phyloP scores from a whole-genome alignment of 1,284 basidiomycete genomes.

The Moesziomyces aphidis region DNA sequence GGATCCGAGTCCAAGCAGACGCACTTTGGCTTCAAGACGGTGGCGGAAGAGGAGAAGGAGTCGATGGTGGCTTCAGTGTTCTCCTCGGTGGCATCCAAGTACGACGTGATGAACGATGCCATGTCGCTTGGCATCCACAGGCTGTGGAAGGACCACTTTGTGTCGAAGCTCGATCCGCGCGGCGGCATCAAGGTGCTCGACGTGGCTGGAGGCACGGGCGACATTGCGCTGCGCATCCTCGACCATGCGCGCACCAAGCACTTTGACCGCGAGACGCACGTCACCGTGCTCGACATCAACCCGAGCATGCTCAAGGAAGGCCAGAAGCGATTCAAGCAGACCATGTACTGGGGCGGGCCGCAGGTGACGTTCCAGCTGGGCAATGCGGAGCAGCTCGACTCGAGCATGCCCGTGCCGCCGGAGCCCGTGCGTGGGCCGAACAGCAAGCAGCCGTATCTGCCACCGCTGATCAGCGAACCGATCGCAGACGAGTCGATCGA shows the following conservation, averaged over 20 bases:
- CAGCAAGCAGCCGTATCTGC: constrained; percentile 57
- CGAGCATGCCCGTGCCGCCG: constrained; percentile 48
- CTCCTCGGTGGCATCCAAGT: constrained; percentile 92
- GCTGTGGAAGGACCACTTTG: constrained; percentile 95
- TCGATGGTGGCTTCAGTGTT: constrained; percentile 87
- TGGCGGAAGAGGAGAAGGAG: constrained; percentile 80
- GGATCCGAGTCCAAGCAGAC: constrained; percentile 68
- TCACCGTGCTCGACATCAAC: constrained; percentile 95
- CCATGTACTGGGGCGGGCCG: constrained; percentile 75
- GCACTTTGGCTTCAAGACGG: constrained; percentile 91
- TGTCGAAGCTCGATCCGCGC: constrained; percentile 79
- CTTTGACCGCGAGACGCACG: constrained; percentile 74
- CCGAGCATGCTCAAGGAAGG: constrained; percentile 95
- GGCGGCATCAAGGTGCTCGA: constrained; percentile 81
- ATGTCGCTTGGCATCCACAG: constrained; percentile 96
- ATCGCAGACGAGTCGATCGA: constrained; percentile 78
- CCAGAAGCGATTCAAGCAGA: constrained; percentile 75
- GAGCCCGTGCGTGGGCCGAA: constrained; percentile 36
- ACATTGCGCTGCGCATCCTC: constrained; percentile 93
- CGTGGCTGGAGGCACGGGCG: constrained; percentile 95
- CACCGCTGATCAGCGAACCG: constrained; percentile 59
- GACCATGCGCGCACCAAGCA: constrained; percentile 91
- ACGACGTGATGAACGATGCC: constrained; percentile 99
- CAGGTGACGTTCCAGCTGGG: constrained; percentile 93
- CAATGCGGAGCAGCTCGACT: constrained; percentile 84